A percentile compares a stretch with the other conserved stretches of the same genome.
Conservation (phyloP, 345 rosid species). For the Moringa oleifera region DNA sequence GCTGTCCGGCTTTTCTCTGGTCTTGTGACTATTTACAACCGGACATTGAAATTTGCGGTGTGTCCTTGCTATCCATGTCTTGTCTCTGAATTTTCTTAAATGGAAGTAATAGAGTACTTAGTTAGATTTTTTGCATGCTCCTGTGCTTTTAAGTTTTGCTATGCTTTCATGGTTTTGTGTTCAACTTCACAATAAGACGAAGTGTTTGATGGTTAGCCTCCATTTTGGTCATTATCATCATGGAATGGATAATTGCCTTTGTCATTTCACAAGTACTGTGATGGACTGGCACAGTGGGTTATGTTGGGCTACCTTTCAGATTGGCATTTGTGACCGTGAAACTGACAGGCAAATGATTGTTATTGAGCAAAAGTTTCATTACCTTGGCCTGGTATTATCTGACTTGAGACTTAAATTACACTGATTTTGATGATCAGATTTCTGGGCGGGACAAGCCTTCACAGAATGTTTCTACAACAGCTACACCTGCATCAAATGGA, state of each 20-base stretch:
- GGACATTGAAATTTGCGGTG: constrained; percentile 75
- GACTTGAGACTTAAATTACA: neutral
- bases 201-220: neutral
- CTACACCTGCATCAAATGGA: constrained; percentile 18
- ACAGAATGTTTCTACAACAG: constrained; percentile 20
- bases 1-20: constrained; percentile 93
- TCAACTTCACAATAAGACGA: neutral
- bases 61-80: constrained; percentile 13
- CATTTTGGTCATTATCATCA: neutral
- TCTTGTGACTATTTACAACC: constrained; percentile 69
- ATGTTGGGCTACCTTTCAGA: too few relatives aligned
- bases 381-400: neutral
- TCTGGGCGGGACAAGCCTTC: constrained; percentile 78
- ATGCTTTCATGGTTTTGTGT: neutral
- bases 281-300: neutral
- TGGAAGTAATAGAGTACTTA: too few relatives aligned
- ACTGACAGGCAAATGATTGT: too few relatives aligned
- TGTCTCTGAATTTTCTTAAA: neutral
- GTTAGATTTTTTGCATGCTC: neutral
- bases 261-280: neutral
- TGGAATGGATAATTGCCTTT: neutral
- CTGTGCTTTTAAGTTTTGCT: neutral
- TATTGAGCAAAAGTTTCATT: too few relatives aligned
- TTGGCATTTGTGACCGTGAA: too few relatives aligned
- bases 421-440: constrained; percentile 35